These are phyloP conservation scores for Chalciporus sp. DNA, from an alignment of 1,284 basidiomycete genomes.

Conservation along the genomic window DNA sequence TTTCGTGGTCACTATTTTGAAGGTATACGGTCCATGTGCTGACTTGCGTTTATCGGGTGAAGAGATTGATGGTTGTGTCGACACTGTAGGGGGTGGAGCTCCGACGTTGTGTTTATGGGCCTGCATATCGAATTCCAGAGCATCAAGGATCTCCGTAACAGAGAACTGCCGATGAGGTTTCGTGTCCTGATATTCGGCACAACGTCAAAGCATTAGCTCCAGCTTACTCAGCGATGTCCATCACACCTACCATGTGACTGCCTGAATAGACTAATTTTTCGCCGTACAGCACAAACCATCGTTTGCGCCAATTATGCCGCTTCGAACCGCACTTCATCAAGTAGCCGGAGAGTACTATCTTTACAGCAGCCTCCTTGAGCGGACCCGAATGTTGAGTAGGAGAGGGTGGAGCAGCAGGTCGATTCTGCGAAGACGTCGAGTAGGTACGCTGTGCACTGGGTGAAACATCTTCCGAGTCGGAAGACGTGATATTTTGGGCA, in stretches of 20 bases:
- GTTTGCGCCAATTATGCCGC: slow-evolving; percentile 92
- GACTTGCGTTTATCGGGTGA: slow-evolving; percentile 41
- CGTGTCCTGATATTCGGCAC: slow-evolving; percentile 61
- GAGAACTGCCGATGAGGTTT: slow-evolving; percentile 88
- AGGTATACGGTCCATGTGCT: slow-evolving; percentile 57
- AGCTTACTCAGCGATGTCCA: slow-evolving; percentile 8
- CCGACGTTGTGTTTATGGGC: slow-evolving; percentile 40
- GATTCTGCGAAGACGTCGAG: slow-evolving; percentile 45
- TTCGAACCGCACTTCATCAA: slow-evolving; percentile 96
- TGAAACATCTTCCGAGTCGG: slow-evolving; percentile 74
- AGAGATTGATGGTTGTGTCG: slow-evolving; percentile 38
- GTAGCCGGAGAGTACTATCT: slow-evolving; percentile 86
- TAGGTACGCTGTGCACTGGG: slow-evolving; percentile 41
- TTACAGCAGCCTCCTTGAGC: slow-evolving; percentile 57
- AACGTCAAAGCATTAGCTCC: slow-evolving; percentile 16
- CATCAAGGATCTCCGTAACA: slow-evolving; percentile 86
- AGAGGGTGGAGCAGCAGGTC: slow-evolving; percentile 39
- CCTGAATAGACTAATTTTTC: slow-evolving; percentile 83
- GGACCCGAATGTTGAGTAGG: slow-evolving; percentile 38
- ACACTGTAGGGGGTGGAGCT: slow-evolving; percentile 37
- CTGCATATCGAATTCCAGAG: slow-evolving; percentile 81
- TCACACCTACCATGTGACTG: slow-evolving; percentile 81
- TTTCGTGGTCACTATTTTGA: slow-evolving; percentile 97
- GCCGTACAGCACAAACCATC: slow-evolving; percentile 86
- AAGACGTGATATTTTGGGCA: slow-evolving; percentile 58